Percentiles rank a stretch among this genome's conserved stretches.
Evolutionary conservation across 257 asterid genomes (phyloP).

Genomic region (Paraleonurus japonicus): DNA sequence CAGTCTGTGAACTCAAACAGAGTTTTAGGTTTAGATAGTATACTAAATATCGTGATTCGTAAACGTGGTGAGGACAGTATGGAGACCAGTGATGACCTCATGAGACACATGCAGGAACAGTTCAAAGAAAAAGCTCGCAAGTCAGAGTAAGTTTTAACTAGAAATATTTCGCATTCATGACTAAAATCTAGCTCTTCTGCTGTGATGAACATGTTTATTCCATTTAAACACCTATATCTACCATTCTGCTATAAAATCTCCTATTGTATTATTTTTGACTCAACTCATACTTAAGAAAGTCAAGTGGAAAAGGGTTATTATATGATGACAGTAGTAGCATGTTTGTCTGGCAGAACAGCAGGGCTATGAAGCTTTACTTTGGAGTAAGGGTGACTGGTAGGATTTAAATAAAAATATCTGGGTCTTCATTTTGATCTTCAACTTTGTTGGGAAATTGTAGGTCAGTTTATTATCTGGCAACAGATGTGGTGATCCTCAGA

Average conservation of each 20-base stretch:
- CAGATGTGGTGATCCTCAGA: constrained; percentile 84
- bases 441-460: constrained; percentile 50
- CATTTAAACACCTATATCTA: constrained; percentile 8
- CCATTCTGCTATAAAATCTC: neutral
- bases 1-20: constrained; percentile 82
- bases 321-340: constrained; percentile 11
- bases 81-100: constrained; percentile 91
- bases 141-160: constrained; percentile 75
- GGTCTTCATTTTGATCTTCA: constrained; percentile 31
- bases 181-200: constrained; percentile 18
- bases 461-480: constrained; percentile 96
- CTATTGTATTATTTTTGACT: constrained; percentile 2
- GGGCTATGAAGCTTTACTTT: neutral
- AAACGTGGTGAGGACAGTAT: constrained; percentile 78
- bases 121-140: constrained; percentile 99
- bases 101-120: constrained; percentile 99
- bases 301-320: neutral
- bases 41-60: constrained; percentile 86
- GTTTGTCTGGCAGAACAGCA: constrained; percentile 15
- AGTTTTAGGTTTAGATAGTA: constrained; percentile 80
- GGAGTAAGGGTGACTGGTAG: constrained; percentile 22
- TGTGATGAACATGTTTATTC: constrained; percentile 8
- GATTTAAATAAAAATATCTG: neutral
- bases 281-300: neutral
- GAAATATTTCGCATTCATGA: constrained; percentile 26